These are phyloP conservation scores for Magnolia changhungtana DNA, from an alignment of 164 flowering plant genomes.

Conservation along the genomic window DNA sequence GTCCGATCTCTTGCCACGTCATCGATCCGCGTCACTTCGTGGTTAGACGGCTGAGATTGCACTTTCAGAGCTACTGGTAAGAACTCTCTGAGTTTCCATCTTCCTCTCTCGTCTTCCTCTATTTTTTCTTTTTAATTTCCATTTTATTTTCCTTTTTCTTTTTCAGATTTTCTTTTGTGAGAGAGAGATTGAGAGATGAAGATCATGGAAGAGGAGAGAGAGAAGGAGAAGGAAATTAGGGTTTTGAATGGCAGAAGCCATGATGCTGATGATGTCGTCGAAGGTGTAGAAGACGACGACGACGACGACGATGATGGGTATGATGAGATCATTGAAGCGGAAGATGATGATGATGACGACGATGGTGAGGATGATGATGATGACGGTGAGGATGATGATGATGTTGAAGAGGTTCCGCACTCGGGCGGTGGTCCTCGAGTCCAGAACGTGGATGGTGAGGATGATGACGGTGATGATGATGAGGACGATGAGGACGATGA, in stretches of 20 bases:
- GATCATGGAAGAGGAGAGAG: background rate
- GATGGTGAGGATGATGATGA: constrained; percentile 18
- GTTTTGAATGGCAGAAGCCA: constrained; percentile 22
- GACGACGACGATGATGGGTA: too few relatives aligned
- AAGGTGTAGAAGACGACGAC: too few relatives aligned
- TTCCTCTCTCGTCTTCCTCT: constrained; percentile 8
- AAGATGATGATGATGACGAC: background rate
- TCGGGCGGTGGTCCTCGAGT: constrained; percentile 18
- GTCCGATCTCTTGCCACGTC: constrained; percentile 46
- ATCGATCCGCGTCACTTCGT: constrained; percentile 32
- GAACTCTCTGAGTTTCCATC: constrained; percentile 24
- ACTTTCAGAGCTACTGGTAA: constrained; percentile 36
- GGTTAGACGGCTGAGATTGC: constrained; percentile 39
- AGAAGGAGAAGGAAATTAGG: constrained; percentile 31
- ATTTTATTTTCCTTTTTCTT: constrained; percentile 12
- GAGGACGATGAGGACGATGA: constrained; percentile 28
- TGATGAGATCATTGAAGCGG: too few relatives aligned
- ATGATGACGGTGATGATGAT: constrained; percentile 36
- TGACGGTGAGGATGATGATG: constrained; percentile 20
- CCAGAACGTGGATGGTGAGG: constrained; percentile 28
- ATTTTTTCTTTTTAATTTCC: constrained; percentile 6
- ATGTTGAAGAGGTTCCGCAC: constrained; percentile 13
- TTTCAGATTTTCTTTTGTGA: background rate
- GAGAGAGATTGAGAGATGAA: background rate
- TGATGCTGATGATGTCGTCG: background rate